Percentiles rank a stretch among this genome's conserved stretches.
These are phyloP conservation scores for Heterobasidion annosum DNA, from an alignment of 1,284 basidiomycete genomes.

Conservation along the genomic window DNA sequence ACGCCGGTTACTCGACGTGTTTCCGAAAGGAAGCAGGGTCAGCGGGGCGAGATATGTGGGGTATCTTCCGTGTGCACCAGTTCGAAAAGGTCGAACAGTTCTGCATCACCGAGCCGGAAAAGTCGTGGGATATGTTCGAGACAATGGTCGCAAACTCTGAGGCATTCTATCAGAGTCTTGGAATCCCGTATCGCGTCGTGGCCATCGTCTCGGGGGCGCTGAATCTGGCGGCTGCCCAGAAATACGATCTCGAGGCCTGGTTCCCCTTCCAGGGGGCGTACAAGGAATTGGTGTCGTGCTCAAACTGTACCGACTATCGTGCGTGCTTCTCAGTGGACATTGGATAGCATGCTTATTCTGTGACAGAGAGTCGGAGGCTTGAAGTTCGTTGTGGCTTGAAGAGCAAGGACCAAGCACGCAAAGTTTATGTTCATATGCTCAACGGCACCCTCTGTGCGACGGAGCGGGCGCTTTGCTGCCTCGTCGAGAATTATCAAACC, in stretches of 20 bases:
- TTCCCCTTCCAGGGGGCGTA: slow-evolving; percentile 97
- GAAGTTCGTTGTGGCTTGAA: slow-evolving; percentile 90
- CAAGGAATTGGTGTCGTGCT: slow-evolving; percentile 92
- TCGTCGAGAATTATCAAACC: slow-evolving; percentile 99
- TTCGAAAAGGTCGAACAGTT: slow-evolving; percentile 99
- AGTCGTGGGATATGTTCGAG: slow-evolving; percentile 93
- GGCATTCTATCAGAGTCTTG: slow-evolving; percentile 93
- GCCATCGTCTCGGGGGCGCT: slow-evolving; percentile 95
- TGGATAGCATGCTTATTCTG: background rate
- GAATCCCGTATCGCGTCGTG: slow-evolving; percentile 86
- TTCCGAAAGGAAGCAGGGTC: slow-evolving; percentile 99
- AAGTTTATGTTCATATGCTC: slow-evolving; percentile 94
- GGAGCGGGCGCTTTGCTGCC: slow-evolving; percentile 90
- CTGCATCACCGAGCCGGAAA: slow-evolving; percentile 88
- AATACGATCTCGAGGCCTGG: slow-evolving; percentile 98
- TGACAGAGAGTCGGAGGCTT: slow-evolving; percentile 77
- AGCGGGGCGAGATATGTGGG: slow-evolving; percentile 98
- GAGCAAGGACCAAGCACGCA: slow-evolving; percentile 77
- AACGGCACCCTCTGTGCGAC: slow-evolving; percentile 98
- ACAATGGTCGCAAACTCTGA: slow-evolving; percentile 86
- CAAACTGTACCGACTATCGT: slow-evolving; percentile 95
- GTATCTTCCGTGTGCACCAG: slow-evolving; percentile 99
- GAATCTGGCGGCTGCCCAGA: slow-evolving; percentile 95
- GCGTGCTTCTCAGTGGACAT: slow-evolving; percentile 24
- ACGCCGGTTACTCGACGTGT: slow-evolving; percentile 87